Conservation (phyloP, 495 filamentous ascomycete species). For the Penicillium canescens region DNA sequence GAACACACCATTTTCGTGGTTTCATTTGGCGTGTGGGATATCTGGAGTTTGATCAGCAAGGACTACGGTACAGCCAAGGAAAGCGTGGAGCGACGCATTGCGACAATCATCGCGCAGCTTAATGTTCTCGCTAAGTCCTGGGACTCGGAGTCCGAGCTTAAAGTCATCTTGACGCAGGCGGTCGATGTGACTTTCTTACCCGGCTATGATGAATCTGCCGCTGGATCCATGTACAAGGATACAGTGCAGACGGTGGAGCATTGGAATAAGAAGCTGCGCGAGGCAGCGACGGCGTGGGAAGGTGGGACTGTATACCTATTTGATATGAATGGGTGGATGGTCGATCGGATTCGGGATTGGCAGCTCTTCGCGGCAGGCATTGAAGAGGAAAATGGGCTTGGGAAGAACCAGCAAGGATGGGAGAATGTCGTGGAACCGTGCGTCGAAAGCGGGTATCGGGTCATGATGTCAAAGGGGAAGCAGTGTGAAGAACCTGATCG, state of each 20-base stretch:
- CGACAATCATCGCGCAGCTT: conserved; percentile 46
- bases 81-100: conserved; percentile 44
- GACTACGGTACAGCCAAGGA: conserved; percentile 30
- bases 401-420: conserved; percentile 41
- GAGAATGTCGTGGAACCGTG: conserved; percentile 40
- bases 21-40: conserved; percentile 52
- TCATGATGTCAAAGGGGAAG: conserved; percentile 38
- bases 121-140: conserved; percentile 36
- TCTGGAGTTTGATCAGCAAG: conserved; percentile 47
- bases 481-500: conserved; percentile 46
- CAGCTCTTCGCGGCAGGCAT: conserved; percentile 45
- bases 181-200: conserved; percentile 55
- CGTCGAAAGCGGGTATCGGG: conserved; percentile 28
- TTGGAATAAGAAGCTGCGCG: conserved; percentile 49
- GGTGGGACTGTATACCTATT: conserved; percentile 49
- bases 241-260: conserved; percentile 38
- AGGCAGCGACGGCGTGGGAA: conserved; percentile 40
- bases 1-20: conserved; percentile 41
- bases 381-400: conserved; percentile 43
- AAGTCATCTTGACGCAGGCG: conserved; percentile 49
- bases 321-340: conserved; percentile 50
- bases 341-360: conserved; percentile 48
- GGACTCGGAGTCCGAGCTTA: conserved; percentile 36
- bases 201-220: conserved; percentile 33
- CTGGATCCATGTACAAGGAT: conserved; percentile 33